These are phyloP conservation scores for Colletotrichum spaethianum DNA, from an alignment of 2,329 filamentous ascomycete species.

Conservation along the genomic window DNA sequence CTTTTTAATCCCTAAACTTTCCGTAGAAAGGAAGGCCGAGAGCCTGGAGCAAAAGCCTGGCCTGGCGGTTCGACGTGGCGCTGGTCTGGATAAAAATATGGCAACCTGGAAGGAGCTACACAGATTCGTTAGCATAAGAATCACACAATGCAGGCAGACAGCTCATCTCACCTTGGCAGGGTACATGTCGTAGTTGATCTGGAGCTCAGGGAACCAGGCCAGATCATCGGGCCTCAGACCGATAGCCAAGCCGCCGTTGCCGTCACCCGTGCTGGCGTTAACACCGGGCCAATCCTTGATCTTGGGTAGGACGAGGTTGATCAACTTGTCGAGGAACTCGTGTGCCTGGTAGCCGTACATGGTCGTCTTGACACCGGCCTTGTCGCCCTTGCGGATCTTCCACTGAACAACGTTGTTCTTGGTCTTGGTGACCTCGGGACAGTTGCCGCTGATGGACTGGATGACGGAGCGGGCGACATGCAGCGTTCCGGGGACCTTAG, in stretches of 20 bases:
- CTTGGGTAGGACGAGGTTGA: slow-evolving; percentile 91
- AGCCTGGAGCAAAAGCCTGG: slow-evolving; percentile 75
- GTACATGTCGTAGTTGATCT: slow-evolving; percentile 90
- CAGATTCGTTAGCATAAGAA: slow-evolving; percentile 58
- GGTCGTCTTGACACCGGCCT: slow-evolving; percentile 82
- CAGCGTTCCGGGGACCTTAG: slow-evolving; percentile 80
- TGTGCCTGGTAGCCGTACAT: slow-evolving; percentile 86
- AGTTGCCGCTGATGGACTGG: slow-evolving; percentile 87
- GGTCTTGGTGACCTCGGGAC: slow-evolving; percentile 78
- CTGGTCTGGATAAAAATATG: slow-evolving; percentile 88
- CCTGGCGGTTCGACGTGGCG: slow-evolving; percentile 88
- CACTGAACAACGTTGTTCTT: slow-evolving; percentile 82
- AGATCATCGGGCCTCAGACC: slow-evolving; percentile 84
- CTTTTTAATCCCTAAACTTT: slow-evolving; percentile 67
- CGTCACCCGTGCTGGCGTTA: slow-evolving; percentile 79
- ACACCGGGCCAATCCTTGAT: slow-evolving; percentile 96
- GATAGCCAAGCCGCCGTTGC: slow-evolving; percentile 87
- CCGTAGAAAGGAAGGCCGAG: slow-evolving; percentile 80
- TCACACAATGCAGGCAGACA: slow-evolving; percentile 60
- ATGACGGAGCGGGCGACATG: slow-evolving; percentile 88
- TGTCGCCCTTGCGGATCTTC: slow-evolving; percentile 79
- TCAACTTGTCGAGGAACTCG: slow-evolving; percentile 90
- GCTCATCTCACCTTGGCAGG: slow-evolving; percentile 57
- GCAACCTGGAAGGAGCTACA: slow-evolving; percentile 83
- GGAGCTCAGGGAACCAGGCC: slow-evolving; percentile 91